These are phyloP conservation scores for Maudiozyma bulderi DNA, from an alignment of 805 yeast species.

Conservation along the genomic window DNA sequence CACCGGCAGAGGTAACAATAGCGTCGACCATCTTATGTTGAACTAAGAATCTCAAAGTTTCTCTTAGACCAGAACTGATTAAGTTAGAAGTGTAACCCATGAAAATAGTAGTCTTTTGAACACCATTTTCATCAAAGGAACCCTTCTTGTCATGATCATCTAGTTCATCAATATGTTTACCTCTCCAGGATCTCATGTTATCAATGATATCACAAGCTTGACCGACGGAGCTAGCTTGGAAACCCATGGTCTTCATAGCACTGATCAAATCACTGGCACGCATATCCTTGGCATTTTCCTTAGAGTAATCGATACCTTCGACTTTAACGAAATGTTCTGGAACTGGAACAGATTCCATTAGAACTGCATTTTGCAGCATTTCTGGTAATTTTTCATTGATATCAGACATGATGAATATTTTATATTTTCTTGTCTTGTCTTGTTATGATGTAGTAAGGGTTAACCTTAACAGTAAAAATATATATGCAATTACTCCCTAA, in stretches of 20 bases:
- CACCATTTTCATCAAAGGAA: slow-evolving; percentile 66
- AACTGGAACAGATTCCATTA: slow-evolving; percentile 76
- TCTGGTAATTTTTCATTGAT: slow-evolving; percentile 45
- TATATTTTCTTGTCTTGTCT: not conserved
- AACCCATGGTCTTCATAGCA: slow-evolving; percentile 92
- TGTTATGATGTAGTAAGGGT: not conserved
- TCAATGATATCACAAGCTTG: slow-evolving; percentile 88
- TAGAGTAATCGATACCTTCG: slow-evolving; percentile 81
- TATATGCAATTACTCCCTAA: no score
- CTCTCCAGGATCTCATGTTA: slow-evolving; percentile 91
- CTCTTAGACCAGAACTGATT: slow-evolving; percentile 90
- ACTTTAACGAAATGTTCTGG: slow-evolving; percentile 74
- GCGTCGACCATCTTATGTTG: slow-evolving; percentile 93
- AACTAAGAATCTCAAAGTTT: slow-evolving; percentile 78
- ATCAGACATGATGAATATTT: slow-evolving; percentile 9
- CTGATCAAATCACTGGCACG: slow-evolving; percentile 67
- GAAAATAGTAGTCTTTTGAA: slow-evolving; percentile 81
- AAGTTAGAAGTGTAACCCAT: slow-evolving; percentile 95
- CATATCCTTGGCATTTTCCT: slow-evolving; percentile 65
- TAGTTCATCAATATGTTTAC: slow-evolving; percentile 57
- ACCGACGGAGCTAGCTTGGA: slow-evolving; percentile 83
- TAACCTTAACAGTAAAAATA: not conserved
- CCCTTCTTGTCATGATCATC: slow-evolving; percentile 67
- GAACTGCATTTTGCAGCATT: slow-evolving; percentile 82
- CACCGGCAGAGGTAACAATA: slow-evolving; percentile 96